Percentiles rank a stretch among this genome's conserved stretches.
phyloP scores from a whole-genome alignment of 805 yeast genomes.

The Yarrowia alimentaria region DNA sequence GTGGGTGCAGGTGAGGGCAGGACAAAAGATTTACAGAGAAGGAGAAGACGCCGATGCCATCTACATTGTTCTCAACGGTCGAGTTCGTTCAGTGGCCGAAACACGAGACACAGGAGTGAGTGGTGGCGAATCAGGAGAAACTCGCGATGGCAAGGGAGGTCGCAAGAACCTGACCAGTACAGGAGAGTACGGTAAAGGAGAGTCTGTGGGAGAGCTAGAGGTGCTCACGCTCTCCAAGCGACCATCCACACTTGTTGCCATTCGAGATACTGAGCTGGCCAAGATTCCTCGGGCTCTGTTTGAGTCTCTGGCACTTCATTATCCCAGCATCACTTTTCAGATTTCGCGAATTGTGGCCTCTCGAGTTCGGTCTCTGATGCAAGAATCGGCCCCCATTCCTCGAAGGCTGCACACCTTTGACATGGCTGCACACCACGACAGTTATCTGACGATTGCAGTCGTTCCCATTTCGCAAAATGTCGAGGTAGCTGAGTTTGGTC shows the following conservation, averaged over 20 bases:
- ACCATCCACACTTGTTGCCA: slow-evolving; percentile 70
- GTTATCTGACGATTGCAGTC: slow-evolving; percentile 77
- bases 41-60: slow-evolving; percentile 89
- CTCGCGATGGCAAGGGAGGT: neutral
- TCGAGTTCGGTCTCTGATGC: slow-evolving; percentile 39
- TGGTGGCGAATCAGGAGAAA: slow-evolving; percentile 23
- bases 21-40: slow-evolving; percentile 72
- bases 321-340: slow-evolving; percentile 87
- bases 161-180: slow-evolving; percentile 40
- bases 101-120: neutral
- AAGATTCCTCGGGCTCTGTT: slow-evolving; percentile 87
- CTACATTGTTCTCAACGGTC: slow-evolving; percentile 83
- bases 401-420: slow-evolving; percentile 25
- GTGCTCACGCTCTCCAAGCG: slow-evolving; percentile 79
- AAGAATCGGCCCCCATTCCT: slow-evolving; percentile 26
- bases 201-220: slow-evolving; percentile 92
- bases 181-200: slow-evolving; percentile 91
- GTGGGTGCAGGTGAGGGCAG: slow-evolving; percentile 91
- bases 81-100: slow-evolving; percentile 60
- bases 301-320: slow-evolving; percentile 75
- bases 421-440: slow-evolving; percentile 8
- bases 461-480: slow-evolving; percentile 75
- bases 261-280: slow-evolving; percentile 91
- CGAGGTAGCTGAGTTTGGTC: slow-evolving; percentile 87
- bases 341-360: slow-evolving; percentile 84